Evolutionary conservation across 805 yeast species (phyloP), one percentile per base, ranked within the genome.

Genomic region (Lipomyces chichibuensis): DNA sequence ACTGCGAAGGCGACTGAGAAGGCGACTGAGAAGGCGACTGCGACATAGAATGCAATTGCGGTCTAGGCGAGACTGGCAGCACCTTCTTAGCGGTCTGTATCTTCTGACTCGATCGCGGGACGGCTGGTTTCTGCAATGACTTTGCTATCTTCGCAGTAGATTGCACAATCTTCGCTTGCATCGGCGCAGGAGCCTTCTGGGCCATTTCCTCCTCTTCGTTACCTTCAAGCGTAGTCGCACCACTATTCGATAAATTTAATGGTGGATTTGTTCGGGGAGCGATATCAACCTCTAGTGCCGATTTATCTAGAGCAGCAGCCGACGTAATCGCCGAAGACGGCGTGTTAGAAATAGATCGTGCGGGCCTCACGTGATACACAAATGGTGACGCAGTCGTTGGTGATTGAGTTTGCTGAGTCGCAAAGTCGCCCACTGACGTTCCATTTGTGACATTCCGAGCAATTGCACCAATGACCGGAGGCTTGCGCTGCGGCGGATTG

Each of bases 191-290:
- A 11, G 63, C 60, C 60, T 64, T 64, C 33, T 29, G 43, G 14
- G 56, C 66, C 2, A 60, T 49, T 32, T 49, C 60, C 3, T 60
- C 53, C 27, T 64, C 64, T 20, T 59, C 55, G 20, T 59, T 56
- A 5, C 33, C 56, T 37, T 56, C 52, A 32, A n/a, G 11, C 14
- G 20, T 43, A 17, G 25, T 17, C 49, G 9, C 3, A n/a, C 23
- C 11, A 17, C 23, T 43, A 5, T 43, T n/a, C 49, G 23, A 43
- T 17, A n/a, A 4, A 43, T n/a, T 43, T 17, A n/a, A 43, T 43
- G 6, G 20, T n/a, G 49, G 23, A 17, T 8, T n/a, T 43, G 20
- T 17, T 43, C 49, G 20, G 8, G 20, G 9, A 43, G 49, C 23
- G 23, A 43, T 2, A 7, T 43, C 14, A 7, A 43, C 13, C 9